Percentiles rank a stretch among this genome's conserved stretches.
Conservation (phyloP, 2,329 filamentous ascomycete genomes). For the Monilinia vaccinii-corymbosi region DNA sequence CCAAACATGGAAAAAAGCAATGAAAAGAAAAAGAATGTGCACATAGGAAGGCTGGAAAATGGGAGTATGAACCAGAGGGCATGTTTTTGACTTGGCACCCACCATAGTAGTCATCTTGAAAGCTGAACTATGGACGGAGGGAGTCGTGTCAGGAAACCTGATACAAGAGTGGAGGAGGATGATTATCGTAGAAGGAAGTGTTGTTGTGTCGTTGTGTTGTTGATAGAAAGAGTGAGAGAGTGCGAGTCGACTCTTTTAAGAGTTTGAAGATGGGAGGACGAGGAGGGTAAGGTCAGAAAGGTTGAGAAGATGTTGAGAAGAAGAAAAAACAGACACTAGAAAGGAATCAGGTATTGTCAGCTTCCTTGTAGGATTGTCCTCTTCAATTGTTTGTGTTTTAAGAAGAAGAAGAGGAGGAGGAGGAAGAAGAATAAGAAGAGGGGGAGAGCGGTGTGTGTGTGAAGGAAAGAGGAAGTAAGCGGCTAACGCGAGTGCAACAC, state of each 20-base stretch:
- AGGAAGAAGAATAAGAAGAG: not conserved
- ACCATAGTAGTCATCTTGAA: constrained; percentile 56
- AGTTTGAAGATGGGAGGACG: not conserved
- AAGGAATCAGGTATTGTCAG: not conserved
- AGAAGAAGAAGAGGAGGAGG: not conserved
- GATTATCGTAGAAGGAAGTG: not conserved
- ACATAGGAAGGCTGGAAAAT: constrained; percentile 28
- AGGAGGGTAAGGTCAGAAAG: constrained; percentile 7
- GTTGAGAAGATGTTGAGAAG: not conserved
- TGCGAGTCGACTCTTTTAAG: not conserved
- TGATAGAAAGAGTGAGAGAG: not conserved
- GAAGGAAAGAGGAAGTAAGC: constrained; percentile 4
- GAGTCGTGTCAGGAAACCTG: constrained; percentile 24
- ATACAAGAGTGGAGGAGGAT: constrained; percentile 23
- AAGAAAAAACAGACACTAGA: constrained; percentile 1
- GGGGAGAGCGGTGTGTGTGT: not conserved
- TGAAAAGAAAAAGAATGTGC: constrained; percentile 24
- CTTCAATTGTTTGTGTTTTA: not conserved
- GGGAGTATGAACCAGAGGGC: constrained; percentile 33
- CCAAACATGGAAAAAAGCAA: constrained; percentile 12
- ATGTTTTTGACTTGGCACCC: constrained; percentile 32
- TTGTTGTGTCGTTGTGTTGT: not conserved
- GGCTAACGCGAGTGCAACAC: not conserved
- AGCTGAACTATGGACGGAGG: constrained; percentile 30
- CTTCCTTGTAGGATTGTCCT: not conserved